These are phyloP conservation scores for Suillus clintonianus DNA, from an alignment of 768 basidiomycete genomes.

Conservation along the genomic window DNA sequence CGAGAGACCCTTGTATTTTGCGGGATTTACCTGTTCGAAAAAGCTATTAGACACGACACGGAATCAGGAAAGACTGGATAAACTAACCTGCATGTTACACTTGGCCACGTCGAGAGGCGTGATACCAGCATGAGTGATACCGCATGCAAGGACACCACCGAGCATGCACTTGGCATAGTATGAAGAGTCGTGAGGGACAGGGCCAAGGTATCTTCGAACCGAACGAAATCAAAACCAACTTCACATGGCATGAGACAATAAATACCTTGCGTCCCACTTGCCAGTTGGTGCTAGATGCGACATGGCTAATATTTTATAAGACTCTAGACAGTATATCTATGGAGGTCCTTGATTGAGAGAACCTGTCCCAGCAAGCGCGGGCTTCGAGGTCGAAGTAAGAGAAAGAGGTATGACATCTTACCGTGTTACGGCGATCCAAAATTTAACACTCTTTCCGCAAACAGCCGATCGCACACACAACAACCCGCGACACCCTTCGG, in stretches of 20 bases:
- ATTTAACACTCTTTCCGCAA: slow-evolving; percentile 3
- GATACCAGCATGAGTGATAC: slow-evolving; percentile 85
- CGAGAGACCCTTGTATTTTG: slow-evolving; percentile 70
- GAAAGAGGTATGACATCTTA: not conserved
- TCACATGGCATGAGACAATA: not conserved
- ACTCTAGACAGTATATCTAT: not conserved
- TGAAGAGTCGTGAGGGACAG: slow-evolving; percentile 70
- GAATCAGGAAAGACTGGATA: not conserved
- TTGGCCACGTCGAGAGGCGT: slow-evolving; percentile 88
- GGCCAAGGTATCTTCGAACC: slow-evolving; percentile 58
- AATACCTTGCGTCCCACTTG: slow-evolving; percentile 79
- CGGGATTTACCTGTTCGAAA: slow-evolving; percentile 63
- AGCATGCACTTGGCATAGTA: slow-evolving; percentile 90
- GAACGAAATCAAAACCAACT: slow-evolving; percentile 1
- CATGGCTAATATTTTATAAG: slow-evolving; percentile 41
- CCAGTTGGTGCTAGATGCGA: slow-evolving; percentile 49
- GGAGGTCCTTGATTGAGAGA: not conserved
- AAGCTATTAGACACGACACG: not conserved
- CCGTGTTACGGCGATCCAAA: slow-evolving; percentile 2
- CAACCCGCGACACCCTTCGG: no score
- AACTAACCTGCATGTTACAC: slow-evolving; percentile 85
- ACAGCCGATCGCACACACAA: not conserved
- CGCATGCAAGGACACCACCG: slow-evolving; percentile 85
- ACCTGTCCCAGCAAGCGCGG: not conserved
- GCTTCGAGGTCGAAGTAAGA: not conserved